Base-by-base conservation (phyloP, 768 basidiomycete species). In the Collybia mongolica region DNA sequence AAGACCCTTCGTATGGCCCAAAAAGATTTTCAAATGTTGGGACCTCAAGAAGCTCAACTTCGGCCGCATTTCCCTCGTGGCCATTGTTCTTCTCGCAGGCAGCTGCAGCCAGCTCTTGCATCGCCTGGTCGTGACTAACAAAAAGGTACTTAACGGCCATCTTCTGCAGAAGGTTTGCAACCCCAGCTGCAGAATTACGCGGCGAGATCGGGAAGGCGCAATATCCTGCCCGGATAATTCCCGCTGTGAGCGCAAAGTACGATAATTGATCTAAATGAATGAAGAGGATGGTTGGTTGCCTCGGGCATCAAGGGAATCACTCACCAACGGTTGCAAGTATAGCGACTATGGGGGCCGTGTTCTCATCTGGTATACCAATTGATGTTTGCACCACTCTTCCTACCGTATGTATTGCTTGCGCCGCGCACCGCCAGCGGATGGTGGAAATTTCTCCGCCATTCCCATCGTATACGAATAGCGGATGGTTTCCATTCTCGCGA, bases 161-260 rank as follows among this genome's bases (percentile, higher is more conserved):
- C 23, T 55, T 59, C 36, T 60, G 56, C 53, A 78, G 61, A 17
- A 82, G 65, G 52, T 78, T 71, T 1, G 75, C 75, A 20, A 75
- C 68, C 4, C 77, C 79, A 4, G 69, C 60, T 0, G 73, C 65
- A 0, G 77, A 78, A 58, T 79, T 80, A 53, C 74, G 69, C 4
- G 72, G 65, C 5, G 74, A 75, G 5, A 74, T 60, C 7, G 72
- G 66, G 35, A 72, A 70, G 1, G 66, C 61, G 8, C 54, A 55
- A 50, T 65, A 69, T 17, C 74, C 76, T 5, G 75, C 73, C 7
- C 71, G 59, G 2, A 74, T 60, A 39, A 77, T 64, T 6, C 74
- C 73, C 4, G 67, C 59, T 28, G 59, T 54, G 11, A 64, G 45
- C 3, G 68, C 63, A 39, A 71, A 67, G 40, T 73, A 63, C 12